phyloP scores from a whole-genome alignment of 768 basidiomycete genomes.

The Trametes villosa region DNA sequence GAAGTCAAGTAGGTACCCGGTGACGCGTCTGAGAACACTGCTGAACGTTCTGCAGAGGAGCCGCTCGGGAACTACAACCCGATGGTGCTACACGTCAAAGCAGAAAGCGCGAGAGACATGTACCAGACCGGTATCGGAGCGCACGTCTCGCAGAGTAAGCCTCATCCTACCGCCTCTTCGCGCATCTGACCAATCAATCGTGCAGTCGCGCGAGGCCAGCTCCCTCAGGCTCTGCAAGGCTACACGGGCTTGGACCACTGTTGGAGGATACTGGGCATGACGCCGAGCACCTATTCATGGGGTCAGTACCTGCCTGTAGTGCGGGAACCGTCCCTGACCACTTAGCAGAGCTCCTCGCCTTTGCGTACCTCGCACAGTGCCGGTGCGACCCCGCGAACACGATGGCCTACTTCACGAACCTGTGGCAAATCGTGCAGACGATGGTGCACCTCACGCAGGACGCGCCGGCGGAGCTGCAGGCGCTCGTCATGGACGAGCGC shows the following conservation, averaged over 20 bases:
- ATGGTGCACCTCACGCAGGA: conserved; percentile 55
- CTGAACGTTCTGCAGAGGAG: conserved; percentile 15
- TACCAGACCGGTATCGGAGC: conserved; percentile 76
- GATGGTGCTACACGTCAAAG: conserved; percentile 39
- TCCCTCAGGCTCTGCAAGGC: conserved; percentile 47
- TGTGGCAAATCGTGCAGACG: conserved; percentile 54
- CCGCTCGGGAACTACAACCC: conserved; percentile 13
- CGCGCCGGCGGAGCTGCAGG: conserved; percentile 52
- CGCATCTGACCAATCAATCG: conserved; percentile 1
- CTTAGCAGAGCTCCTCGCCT: conserved; percentile 66
- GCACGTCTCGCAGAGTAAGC: conserved; percentile 73
- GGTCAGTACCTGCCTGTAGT: conserved; percentile 45
- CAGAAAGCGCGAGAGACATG: conserved; percentile 67
- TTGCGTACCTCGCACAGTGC: conserved; percentile 80
- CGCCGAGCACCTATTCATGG: conserved; percentile 63
- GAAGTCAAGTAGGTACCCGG: conserved; percentile 39
- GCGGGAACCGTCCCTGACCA: conserved; percentile 5
- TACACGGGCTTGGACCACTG: conserved; percentile 43
- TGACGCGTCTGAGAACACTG: conserved; percentile 41
- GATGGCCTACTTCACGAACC: conserved; percentile 61
- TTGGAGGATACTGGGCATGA: conserved; percentile 64
- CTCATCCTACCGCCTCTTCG: not conserved
- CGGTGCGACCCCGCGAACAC: conserved; percentile 77
- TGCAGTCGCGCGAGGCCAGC: conserved; percentile 59
- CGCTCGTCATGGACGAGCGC: conserved; percentile 62